Conservation (phyloP, 345 rosid species). For the Durio zibethinus region DNA sequence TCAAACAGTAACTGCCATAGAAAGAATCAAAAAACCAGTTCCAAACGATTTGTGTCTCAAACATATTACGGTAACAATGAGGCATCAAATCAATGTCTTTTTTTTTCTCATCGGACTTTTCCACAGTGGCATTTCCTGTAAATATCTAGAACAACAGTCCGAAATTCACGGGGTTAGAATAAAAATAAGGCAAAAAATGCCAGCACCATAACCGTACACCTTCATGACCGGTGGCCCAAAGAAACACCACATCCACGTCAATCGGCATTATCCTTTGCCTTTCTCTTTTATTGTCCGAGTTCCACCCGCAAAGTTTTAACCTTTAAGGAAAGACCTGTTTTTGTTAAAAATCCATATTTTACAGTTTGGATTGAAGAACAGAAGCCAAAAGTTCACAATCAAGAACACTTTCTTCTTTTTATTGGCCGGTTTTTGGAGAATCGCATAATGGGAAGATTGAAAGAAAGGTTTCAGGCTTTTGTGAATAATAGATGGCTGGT, state of each 20-base stretch:
- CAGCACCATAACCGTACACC: background rate
- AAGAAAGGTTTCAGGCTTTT: slow-evolving; percentile 49
- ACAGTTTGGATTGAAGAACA: slow-evolving; percentile 7
- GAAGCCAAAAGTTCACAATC: background rate
- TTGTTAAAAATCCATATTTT: background rate
- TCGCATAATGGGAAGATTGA: slow-evolving; percentile 38
- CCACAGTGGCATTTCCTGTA: background rate
- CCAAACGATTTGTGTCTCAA: background rate
- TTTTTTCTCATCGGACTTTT: background rate
- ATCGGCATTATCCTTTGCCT: background rate
- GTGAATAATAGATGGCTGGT: slow-evolving; percentile 89
- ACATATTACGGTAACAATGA: background rate
- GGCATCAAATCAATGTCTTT: background rate
- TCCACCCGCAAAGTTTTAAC: background rate
- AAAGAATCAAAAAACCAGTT: background rate
- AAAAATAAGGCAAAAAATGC: background rate
- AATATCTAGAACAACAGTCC: background rate
- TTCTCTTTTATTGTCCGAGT: background rate
- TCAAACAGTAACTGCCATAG: background rate
- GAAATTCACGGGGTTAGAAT: background rate
- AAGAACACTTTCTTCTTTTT: background rate
- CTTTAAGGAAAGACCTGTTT: background rate
- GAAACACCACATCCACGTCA: background rate
- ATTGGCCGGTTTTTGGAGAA: background rate
- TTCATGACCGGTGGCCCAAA: background rate